phyloP scores from a whole-genome alignment of 192 early-diverging fungal genomes.

The Coemansia sp. region DNA sequence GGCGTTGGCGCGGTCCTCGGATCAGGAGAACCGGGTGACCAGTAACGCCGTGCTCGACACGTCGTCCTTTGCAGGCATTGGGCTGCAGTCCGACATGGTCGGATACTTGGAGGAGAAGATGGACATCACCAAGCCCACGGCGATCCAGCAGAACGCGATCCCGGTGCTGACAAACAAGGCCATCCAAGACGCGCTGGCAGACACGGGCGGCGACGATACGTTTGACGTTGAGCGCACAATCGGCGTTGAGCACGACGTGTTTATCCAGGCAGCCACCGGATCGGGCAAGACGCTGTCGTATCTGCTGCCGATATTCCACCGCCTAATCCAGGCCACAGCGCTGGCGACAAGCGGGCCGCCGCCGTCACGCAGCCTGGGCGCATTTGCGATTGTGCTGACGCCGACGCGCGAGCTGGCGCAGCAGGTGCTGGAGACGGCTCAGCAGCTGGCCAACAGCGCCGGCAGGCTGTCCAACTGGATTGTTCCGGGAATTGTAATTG shows the following conservation, averaged over 20 bases:
- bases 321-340: constrained; percentile 68
- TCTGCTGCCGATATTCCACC: constrained; percentile 88
- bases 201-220: constrained; percentile 13
- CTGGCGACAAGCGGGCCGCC: constrained; percentile 26
- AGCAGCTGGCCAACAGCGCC: constrained; percentile 58
- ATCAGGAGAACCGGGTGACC: constrained; percentile 31
- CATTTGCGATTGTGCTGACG: constrained; percentile 87
- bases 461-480: constrained; percentile 69
- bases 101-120: constrained; percentile 71
- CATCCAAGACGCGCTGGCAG: constrained; percentile 1
- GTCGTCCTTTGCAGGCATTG: constrained; percentile 71
- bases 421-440: constrained; percentile 83
- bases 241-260: constrained; percentile 66
- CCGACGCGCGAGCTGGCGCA: constrained; percentile 98
- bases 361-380: constrained; percentile 73
- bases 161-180: constrained; percentile 63
- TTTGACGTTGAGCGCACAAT: constrained; percentile 49
- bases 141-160: constrained; percentile 85
- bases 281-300: constrained; percentile 98
- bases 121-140: constrained; percentile 76
- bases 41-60: constrained; percentile 51
- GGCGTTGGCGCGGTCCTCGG: constrained; percentile 8
- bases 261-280: constrained; percentile 95
- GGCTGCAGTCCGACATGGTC: constrained; percentile 70
- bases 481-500: constrained; percentile 78